Percentiles rank a stretch among this genome's conserved stretches.
Evolutionary conservation across 2,329 filamentous ascomycete species (phyloP).

Genomic region (Ceratocystis albifundus): DNA sequence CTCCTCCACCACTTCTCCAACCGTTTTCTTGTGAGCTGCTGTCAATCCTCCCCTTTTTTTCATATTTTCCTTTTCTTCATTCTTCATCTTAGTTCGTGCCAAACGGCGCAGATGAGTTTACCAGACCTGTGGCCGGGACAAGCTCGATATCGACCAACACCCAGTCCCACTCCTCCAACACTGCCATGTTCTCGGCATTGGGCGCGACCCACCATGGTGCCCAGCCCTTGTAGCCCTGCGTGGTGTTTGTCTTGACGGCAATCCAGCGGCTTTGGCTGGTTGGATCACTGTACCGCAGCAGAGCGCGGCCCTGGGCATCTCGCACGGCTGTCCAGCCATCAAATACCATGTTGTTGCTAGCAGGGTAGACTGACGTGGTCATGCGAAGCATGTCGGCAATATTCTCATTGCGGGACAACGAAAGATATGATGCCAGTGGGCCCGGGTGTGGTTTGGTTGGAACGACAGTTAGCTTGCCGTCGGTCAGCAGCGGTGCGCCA

Average conservation of each 20-base stretch:
- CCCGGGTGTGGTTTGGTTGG: constrained; percentile 21
- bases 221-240: constrained; percentile 20
- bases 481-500: constrained; percentile 3
- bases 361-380: constrained; percentile 13
- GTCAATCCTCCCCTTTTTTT: background rate
- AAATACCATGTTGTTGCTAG: constrained; percentile 13
- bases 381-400: constrained; percentile 12
- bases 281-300: constrained; percentile 17
- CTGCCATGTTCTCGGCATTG: background rate
- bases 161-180: constrained; percentile 17
- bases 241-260: constrained; percentile 21
- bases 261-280: constrained; percentile 17
- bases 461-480: constrained; percentile 15
- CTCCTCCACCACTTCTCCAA: background rate
- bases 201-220: constrained; percentile 22
- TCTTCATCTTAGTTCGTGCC: constrained; percentile 17
- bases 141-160: constrained; percentile 20
- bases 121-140: constrained; percentile 18
- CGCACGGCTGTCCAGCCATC: constrained; percentile 13
- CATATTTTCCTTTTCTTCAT: too few relatives aligned
- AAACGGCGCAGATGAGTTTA: constrained; percentile 20
- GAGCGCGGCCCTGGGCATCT: constrained; percentile 8
- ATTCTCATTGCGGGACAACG: constrained; percentile 9
- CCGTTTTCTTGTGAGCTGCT: background rate
- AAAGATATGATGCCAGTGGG: constrained; percentile 12